These are phyloP conservation scores for Cryphonectria carpinicola DNA, from an alignment of 2,329 filamentous ascomycete species.

Conservation along the genomic window DNA sequence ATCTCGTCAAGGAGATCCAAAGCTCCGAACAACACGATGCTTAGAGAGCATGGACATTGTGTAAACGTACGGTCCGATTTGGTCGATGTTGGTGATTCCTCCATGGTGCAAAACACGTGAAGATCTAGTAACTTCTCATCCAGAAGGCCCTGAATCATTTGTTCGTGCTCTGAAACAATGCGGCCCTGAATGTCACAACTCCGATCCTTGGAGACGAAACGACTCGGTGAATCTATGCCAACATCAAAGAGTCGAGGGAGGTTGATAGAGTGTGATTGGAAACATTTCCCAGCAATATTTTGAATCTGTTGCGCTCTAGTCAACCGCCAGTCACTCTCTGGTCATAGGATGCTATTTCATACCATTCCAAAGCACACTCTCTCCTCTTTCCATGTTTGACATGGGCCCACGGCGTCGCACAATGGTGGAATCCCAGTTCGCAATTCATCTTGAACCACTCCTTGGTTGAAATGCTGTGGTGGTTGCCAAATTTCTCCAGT, in stretches of 20 bases:
- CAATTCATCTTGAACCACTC: not conserved
- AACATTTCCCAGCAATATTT: not conserved
- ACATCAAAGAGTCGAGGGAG: not conserved
- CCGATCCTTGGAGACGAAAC: not conserved
- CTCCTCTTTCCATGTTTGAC: not conserved
- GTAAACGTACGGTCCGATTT: not conserved
- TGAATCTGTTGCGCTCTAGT: not conserved
- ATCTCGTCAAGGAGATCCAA: conserved; percentile 14
- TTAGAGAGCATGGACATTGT: conserved; percentile 18
- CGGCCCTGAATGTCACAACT: conserved; percentile 2
- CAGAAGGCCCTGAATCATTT: conserved; percentile 19
- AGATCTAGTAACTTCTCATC: conserved; percentile 15
- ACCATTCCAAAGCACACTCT: conserved; percentile 15
- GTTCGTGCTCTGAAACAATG: conserved; percentile 4
- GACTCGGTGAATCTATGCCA: not conserved
- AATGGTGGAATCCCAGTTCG: not conserved
- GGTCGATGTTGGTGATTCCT: not conserved
- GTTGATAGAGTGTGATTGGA: not conserved
- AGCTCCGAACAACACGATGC: not conserved
- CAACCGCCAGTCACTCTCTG: not conserved
- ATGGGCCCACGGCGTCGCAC: not conserved
- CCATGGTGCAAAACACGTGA: conserved; percentile 12
- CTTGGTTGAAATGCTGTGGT: not conserved
- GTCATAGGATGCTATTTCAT: not conserved
- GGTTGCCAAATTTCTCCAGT: not conserved